Evolutionary conservation across 352 stramenopile genomes (phyloP).

Genomic region (Phytophthora capsici): DNA sequence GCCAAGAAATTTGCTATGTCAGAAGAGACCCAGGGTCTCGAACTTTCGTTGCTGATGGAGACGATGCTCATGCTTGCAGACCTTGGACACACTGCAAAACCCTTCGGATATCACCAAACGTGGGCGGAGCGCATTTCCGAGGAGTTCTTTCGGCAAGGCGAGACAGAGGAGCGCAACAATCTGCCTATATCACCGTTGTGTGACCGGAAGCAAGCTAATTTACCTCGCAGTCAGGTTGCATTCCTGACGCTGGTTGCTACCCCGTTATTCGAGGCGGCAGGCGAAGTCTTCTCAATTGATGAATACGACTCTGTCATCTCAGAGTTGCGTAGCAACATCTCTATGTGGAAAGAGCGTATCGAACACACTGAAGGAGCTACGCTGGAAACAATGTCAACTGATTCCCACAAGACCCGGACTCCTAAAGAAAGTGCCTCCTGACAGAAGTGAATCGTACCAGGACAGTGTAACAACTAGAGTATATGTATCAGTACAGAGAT

Average conservation of each 20-base stretch:
- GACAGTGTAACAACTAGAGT: conserved; percentile 17
- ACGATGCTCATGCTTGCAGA: conserved; percentile 77
- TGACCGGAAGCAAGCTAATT: conserved; percentile 62
- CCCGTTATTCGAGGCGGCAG: conserved; percentile 68
- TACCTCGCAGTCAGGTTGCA: conserved; percentile 66
- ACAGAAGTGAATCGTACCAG: background rate
- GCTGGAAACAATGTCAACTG: conserved; percentile 39
- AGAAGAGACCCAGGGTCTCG: conserved; percentile 52
- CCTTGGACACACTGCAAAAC: conserved; percentile 70
- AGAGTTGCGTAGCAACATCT: conserved; percentile 59
- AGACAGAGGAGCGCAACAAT: conserved; percentile 61
- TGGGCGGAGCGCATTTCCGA: conserved; percentile 74
- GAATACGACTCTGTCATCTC: conserved; percentile 61
- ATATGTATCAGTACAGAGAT: conserved; percentile 23
- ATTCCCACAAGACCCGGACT: conserved; percentile 31
- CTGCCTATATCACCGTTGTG: conserved; percentile 66
- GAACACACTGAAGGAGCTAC: conserved; percentile 29
- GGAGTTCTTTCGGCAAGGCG: conserved; percentile 73
- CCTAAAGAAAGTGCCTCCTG: conserved; percentile 7
- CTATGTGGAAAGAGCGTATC: conserved; percentile 57
- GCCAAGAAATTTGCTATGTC: conserved; percentile 66
- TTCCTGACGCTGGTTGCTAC: conserved; percentile 71
- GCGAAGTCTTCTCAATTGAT: conserved; percentile 66
- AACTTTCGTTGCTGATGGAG: conserved; percentile 75
- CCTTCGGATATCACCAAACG: conserved; percentile 62